Evolutionary conservation across 345 rosid species (phyloP).

Genomic region (Passiflora organensis): DNA sequence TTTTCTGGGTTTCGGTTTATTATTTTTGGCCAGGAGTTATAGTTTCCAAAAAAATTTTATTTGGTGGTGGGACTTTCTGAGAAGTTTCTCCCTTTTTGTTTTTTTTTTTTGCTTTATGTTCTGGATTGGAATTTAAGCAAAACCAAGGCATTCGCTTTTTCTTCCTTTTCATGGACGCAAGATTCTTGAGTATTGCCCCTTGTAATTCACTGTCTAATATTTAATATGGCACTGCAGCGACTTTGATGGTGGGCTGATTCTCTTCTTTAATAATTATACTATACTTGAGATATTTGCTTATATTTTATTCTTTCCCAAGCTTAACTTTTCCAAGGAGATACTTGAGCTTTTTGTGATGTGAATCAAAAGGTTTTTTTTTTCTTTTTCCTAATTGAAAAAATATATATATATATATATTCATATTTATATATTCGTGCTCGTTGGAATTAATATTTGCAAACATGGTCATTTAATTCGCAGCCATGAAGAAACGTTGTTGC

Average conservation of each 20-base stretch:
- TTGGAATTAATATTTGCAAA: constrained; percentile 13
- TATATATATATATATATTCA: too few relatives aligned
- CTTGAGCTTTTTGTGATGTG: constrained; percentile 20
- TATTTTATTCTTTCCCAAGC: constrained; percentile 12
- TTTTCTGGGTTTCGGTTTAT: neutral
- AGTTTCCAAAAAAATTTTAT: constrained; percentile 6
- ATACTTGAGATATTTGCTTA: constrained; percentile 7
- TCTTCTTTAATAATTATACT: constrained; percentile 8
- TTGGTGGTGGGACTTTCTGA: constrained; percentile 28
- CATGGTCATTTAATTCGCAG: constrained; percentile 40
- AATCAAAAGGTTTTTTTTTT: constrained; percentile 16
- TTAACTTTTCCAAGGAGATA: constrained; percentile 28
- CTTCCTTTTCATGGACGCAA: constrained; percentile 42
- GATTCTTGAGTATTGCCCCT: constrained; percentile 38
- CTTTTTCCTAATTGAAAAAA: neutral
- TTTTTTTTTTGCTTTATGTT: constrained; percentile 7
- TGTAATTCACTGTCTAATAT: constrained; percentile 18
- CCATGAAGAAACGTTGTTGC: constrained; percentile 70
- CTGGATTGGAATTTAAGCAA: constrained; percentile 49
- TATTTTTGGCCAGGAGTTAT: neutral
- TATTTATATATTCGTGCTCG: neutral
- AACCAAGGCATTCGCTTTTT: constrained; percentile 31
- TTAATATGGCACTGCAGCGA: constrained; percentile 21
- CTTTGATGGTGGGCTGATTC: constrained; percentile 26
- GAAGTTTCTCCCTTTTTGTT: constrained; percentile 40